A percentile compares a stretch with the other conserved stretches of the same genome.
Conservation (phyloP, 768 basidiomycete genomes). For the Melanogaster broomeanus region DNA sequence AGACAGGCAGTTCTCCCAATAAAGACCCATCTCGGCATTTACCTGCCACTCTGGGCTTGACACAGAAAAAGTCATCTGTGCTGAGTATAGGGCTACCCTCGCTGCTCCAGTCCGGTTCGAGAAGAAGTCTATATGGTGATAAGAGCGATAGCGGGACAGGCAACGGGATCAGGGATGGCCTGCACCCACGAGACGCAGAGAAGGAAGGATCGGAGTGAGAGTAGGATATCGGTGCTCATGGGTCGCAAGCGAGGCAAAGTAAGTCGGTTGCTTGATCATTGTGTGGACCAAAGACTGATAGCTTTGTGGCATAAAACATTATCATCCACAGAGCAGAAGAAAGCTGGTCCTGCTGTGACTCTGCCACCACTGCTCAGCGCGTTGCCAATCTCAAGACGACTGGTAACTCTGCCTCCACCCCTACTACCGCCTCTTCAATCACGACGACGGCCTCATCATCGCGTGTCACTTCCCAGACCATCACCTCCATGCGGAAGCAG, state of each 20-base stretch:
- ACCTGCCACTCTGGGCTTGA: constrained; percentile 55
- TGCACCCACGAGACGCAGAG: constrained; percentile 42
- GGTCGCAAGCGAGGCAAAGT: constrained; percentile 93
- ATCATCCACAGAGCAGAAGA: constrained; percentile 80
- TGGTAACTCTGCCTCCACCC: constrained; percentile 44
- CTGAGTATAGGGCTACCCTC: constrained; percentile 80
- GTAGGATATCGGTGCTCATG: constrained; percentile 85
- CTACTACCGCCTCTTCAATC: constrained; percentile 41
- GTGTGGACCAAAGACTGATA: constrained; percentile 11
- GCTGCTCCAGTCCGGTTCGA: constrained; percentile 82
- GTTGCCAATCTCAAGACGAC: constrained; percentile 77
- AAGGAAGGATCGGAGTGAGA: constrained; percentile 85
- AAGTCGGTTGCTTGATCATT: constrained; percentile 21
- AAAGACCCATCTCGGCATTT: constrained; percentile 56
- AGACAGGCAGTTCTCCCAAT: constrained; percentile 49
- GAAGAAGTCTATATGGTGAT: constrained; percentile 73
- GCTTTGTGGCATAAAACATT: constrained; percentile 56
- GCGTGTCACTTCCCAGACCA: constrained; percentile 76
- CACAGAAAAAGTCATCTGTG: constrained; percentile 81
- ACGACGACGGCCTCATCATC: constrained; percentile 51
- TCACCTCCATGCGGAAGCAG: constrained; percentile 85
- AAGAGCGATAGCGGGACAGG: constrained; percentile 39
- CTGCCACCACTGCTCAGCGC: constrained; percentile 80
- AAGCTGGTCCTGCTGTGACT: constrained; percentile 64
- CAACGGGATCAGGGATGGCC: constrained; percentile 58